Conservation (phyloP, 495 filamentous ascomycete species). For the Cercophora samala region DNA sequence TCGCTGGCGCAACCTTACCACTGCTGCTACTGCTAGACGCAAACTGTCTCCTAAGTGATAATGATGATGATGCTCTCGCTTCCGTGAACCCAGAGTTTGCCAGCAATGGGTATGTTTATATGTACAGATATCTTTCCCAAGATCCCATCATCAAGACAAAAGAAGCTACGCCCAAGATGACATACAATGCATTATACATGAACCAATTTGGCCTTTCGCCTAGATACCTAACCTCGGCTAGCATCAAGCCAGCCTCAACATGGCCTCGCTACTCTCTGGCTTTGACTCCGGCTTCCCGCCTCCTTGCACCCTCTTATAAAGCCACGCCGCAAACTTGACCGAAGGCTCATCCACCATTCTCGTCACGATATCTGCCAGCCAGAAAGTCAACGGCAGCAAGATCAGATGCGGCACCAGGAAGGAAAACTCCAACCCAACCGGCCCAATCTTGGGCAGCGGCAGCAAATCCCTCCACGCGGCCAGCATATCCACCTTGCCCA, state of each 20-base stretch:
- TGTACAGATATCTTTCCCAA: background rate
- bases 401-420: slow-evolving; percentile 54
- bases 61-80: background rate
- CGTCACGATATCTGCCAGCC: slow-evolving; percentile 54
- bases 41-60: background rate
- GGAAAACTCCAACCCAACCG: slow-evolving; percentile 52
- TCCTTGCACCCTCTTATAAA: slow-evolving; percentile 41
- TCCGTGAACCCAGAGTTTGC: background rate
- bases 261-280: slow-evolving; percentile 9
- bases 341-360: slow-evolving; percentile 54
- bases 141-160: background rate
- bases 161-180: background rate
- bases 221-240: background rate
- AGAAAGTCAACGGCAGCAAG: slow-evolving; percentile 55
- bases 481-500: slow-evolving; percentile 30
- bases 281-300: slow-evolving; percentile 18
- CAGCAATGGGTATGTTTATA: background rate
- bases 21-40: background rate
- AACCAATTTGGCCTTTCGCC: background rate
- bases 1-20: background rate
- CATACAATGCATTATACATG: background rate
- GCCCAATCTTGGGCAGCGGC: slow-evolving; percentile 48
- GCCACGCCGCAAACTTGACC: slow-evolving; percentile 52
- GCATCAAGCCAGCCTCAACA: slow-evolving; percentile 22
- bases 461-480: slow-evolving; percentile 46